Evolutionary conservation across 352 stramenopile species (phyloP), one percentile per base, ranked within the genome.

Genomic region (Stramenopiles sp.): DNA sequence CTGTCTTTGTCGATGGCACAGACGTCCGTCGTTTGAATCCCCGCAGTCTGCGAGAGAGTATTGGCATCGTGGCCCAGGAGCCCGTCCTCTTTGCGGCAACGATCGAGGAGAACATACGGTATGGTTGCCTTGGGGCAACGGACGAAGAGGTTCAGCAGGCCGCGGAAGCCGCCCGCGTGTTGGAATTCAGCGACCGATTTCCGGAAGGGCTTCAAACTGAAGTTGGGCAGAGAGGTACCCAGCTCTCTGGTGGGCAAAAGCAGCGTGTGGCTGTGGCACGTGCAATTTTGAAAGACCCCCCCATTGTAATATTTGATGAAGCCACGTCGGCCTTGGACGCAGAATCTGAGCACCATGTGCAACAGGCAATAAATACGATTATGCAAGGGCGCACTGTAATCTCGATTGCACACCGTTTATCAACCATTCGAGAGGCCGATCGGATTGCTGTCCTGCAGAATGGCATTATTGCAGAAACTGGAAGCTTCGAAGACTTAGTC

Each of bases 161-260:
- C 53, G 83, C 87, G 0, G 88, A 89, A 77, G 79, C 85, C 71
- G 86, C 87, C 33, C 33, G 35, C 35, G 53, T 33, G 35, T 33
- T 35, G 4, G 82, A 94, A 49, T 98, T 99, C 76, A 97, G 99
- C 79, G 89, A 95, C 78, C 82, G 81, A 18, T 82, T 98, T 36
- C 88, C 89, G 0, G 85, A 97, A 48, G 86, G 94, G 74, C 98
- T 89, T 87, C 92, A 98, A 68, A 97, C 94, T 3, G 88, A 94
- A 75, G 94, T 99, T 12, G 94, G 95, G 49, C 94, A 98, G 80
- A 87, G 94, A 1, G 95, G 95, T 1, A 81, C 97, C 35, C 97
- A 98, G 82, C 83, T 99, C 0, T 95, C 84, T 36, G 95, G 94
- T 34, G 92, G 92, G 53, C 92, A 99, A 83, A 98, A 98, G 78